Conservation (phyloP, 208 protist species). For the Crithidia bombi region DNA sequence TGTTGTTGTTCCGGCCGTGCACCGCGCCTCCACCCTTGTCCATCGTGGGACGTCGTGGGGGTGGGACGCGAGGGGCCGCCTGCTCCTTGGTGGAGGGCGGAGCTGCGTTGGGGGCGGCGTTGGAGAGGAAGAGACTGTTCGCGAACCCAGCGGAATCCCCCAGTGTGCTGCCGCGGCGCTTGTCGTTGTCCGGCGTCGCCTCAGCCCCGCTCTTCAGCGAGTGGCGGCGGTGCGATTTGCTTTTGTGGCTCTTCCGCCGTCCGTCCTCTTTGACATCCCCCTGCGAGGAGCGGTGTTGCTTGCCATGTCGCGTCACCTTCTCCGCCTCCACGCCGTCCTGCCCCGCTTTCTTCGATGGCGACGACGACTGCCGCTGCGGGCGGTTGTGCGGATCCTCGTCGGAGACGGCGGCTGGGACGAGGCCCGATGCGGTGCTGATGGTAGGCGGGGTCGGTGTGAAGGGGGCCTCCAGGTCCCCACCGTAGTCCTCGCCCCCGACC, state of each 20-base stretch:
- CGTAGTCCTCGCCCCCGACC: not conserved
- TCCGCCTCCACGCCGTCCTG: not conserved
- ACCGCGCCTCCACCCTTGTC: not conserved
- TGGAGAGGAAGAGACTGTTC: not conserved
- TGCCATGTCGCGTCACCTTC: not conserved
- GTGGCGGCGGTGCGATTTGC: slow-evolving; percentile 5
- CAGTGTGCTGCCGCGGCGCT: not conserved
- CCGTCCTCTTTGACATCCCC: not conserved
- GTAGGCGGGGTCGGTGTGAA: slow-evolving; percentile 3
- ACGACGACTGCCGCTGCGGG: not conserved
- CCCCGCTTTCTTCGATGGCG: not conserved
- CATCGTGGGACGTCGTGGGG: not conserved
- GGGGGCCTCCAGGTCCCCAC: not conserved
- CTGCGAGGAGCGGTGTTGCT: slow-evolving; percentile 6
- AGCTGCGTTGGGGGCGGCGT: not conserved
- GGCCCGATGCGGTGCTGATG: no score
- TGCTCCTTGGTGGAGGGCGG: not conserved
- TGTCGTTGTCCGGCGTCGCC: not conserved
- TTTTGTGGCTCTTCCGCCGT: slow-evolving; percentile 6
- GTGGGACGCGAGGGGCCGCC: not conserved
- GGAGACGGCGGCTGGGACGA: not conserved
- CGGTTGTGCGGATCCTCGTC: not conserved
- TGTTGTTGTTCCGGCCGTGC: not conserved
- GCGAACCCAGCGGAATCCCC: not conserved
- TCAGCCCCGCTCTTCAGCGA: not conserved